Evolutionary conservation across 345 rosid genomes (phyloP).

Genomic region (thale cress (Arabidopsis thaliana)): DNA sequence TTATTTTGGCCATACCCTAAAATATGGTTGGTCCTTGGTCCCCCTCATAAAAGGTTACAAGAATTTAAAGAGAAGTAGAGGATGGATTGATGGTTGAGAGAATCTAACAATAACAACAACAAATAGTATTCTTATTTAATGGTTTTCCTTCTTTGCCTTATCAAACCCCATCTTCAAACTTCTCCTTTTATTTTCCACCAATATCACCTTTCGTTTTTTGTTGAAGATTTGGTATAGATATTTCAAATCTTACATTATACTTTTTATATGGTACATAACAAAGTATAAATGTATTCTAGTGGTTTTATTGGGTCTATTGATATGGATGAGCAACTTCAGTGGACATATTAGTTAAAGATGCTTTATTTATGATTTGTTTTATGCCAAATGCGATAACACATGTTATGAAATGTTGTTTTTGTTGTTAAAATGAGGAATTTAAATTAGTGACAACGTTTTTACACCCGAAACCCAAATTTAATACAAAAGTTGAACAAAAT

Average conservation of each 20-base stretch:
- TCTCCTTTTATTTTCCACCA: slow-evolving; percentile 45
- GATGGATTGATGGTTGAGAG: slow-evolving; percentile 42
- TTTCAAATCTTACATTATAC: slow-evolving; percentile 41
- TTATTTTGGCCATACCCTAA: slow-evolving; percentile 44
- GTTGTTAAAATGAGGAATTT: neutral
- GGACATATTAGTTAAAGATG: slow-evolving; percentile 6
- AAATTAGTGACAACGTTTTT: neutral
- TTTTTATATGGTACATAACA: slow-evolving; percentile 33
- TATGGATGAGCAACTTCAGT: slow-evolving; percentile 8
- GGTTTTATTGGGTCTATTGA: slow-evolving; percentile 33
- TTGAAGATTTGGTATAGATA: slow-evolving; percentile 43
- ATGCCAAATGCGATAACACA: neutral
- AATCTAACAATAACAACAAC: slow-evolving; percentile 47
- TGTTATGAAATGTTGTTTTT: neutral
- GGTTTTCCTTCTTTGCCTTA: slow-evolving; percentile 50
- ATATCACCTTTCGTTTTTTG: slow-evolving; percentile 33
- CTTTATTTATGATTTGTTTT: neutral
- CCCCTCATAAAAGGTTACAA: slow-evolving; percentile 43
- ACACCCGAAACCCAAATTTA: neutral
- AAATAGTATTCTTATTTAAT: slow-evolving; percentile 43
- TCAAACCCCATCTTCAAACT: slow-evolving; percentile 47
- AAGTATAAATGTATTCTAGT: slow-evolving; percentile 38
- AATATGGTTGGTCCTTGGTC: slow-evolving; percentile 48
- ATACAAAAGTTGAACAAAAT: neutral
- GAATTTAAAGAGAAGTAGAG: slow-evolving; percentile 47